Conservation (phyloP, 2,329 filamentous ascomycete genomes). For the Colletotrichum siamense region DNA sequence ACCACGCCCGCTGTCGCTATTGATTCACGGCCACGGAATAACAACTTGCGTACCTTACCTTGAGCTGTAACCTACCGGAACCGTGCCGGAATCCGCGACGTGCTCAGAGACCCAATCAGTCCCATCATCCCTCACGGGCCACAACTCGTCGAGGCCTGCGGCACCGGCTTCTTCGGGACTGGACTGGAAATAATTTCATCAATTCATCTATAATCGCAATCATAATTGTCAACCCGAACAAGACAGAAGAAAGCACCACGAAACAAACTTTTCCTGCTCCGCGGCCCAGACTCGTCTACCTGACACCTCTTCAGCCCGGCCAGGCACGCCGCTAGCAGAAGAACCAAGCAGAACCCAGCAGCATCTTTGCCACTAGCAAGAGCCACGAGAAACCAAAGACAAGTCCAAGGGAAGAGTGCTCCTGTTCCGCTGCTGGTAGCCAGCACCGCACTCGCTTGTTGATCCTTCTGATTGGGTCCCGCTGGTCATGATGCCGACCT, state of each 20-base stretch:
- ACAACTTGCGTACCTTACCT: not conserved
- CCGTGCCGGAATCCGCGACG: not conserved
- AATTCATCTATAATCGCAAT: not conserved
- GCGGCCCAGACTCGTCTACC: not conserved
- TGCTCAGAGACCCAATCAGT: not conserved
- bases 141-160: not conserved
- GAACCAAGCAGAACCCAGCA: conserved; percentile 13
- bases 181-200: not conserved
- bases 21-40: not conserved
- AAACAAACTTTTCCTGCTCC: conserved; percentile 10
- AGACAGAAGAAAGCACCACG: not conserved
- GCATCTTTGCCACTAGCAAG: not conserved
- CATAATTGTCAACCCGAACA: not conserved
- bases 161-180: conserved; percentile 1
- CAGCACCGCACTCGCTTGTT: not conserved
- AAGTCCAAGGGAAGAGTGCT: not conserved
- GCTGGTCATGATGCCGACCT: not conserved
- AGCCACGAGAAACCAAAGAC: not conserved
- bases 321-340: not conserved
- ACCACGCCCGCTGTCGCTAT: not conserved
- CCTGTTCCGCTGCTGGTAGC: not conserved
- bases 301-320: conserved; percentile 10
- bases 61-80: not conserved
- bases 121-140: not conserved
- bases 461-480: not conserved